phyloP scores from a whole-genome alignment of 352 stramenopile species.

The Pseudoperonospora humuli region DNA sequence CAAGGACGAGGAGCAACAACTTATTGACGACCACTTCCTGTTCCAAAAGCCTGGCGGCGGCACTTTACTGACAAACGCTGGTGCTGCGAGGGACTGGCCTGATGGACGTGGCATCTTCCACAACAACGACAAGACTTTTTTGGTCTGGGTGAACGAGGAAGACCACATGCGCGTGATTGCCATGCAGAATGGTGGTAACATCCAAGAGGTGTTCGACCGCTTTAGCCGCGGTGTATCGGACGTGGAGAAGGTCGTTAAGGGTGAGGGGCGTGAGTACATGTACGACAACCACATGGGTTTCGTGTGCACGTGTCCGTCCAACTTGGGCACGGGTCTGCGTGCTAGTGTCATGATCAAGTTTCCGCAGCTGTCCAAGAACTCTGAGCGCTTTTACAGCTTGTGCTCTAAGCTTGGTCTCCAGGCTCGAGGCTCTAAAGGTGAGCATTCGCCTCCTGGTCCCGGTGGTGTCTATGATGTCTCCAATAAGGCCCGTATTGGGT shows the following conservation, averaged over 20 bases:
- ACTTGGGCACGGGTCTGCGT: slow-evolving; percentile 64
- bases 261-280: slow-evolving; percentile 54
- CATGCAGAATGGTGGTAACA: slow-evolving; percentile 77
- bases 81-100: slow-evolving; percentile 80
- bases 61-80: slow-evolving; percentile 60
- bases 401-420: slow-evolving; percentile 55
- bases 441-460: slow-evolving; percentile 56
- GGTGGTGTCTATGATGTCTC: slow-evolving; percentile 86
- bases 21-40: too few relatives aligned
- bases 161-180: slow-evolving; percentile 78
- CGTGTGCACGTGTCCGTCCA: slow-evolving; percentile 60
- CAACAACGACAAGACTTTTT: slow-evolving; percentile 81
- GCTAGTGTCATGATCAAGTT: slow-evolving; percentile 70
- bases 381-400: slow-evolving; percentile 50
- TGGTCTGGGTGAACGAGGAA: slow-evolving; percentile 80
- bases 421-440: slow-evolving; percentile 48
- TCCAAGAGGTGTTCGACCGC: slow-evolving; percentile 81
- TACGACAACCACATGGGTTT: slow-evolving; percentile 65
- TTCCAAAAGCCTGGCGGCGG: slow-evolving; percentile 85
- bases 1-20: too few relatives aligned
- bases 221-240: slow-evolving; percentile 35
- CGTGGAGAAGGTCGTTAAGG: slow-evolving; percentile 52
- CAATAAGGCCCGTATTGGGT: slow-evolving; percentile 84
- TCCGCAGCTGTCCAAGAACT: slow-evolving; percentile 47
- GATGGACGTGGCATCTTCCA: slow-evolving; percentile 86